A percentile compares a stretch with the other conserved stretches of the same genome.
phyloP scores from a whole-genome alignment of 805 yeast species.

The Torulaspora gathmanii region DNA sequence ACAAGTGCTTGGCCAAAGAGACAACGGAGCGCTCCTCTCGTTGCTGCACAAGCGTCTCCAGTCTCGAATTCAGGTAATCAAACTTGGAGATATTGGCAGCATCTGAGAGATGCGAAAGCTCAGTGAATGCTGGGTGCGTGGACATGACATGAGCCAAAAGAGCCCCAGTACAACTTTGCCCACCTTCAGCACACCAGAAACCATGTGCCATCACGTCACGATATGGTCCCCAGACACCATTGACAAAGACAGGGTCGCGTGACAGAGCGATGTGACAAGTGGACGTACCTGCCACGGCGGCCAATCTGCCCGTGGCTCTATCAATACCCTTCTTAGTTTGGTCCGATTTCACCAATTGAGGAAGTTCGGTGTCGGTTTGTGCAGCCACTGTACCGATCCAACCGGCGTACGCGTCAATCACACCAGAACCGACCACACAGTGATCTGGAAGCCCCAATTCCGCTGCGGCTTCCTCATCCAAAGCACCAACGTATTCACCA shows the following conservation, averaged over 20 bases:
- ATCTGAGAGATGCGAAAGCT: constrained; percentile 62
- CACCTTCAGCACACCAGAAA: constrained; percentile 96
- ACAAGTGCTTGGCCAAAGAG: constrained; percentile 74
- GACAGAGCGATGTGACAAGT: constrained; percentile 93
- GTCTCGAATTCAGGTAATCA: constrained; percentile 71
- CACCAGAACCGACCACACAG: constrained; percentile 90
- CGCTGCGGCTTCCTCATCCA: constrained; percentile 62
- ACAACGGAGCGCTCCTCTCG: constrained; percentile 66
- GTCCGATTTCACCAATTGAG: constrained; percentile 48
- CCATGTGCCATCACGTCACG: constrained; percentile 87
- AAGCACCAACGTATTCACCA: constrained; percentile 81
- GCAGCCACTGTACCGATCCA: constrained; percentile 99
- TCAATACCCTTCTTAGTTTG: constrained; percentile 45
- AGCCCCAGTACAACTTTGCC: constrained; percentile 98
- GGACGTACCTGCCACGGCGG: constrained; percentile 98
- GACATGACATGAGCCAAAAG: constrained; percentile 80
- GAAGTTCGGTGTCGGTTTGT: constrained; percentile 54
- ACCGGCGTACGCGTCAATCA: constrained; percentile 97
- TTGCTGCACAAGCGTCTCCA: constrained; percentile 60
- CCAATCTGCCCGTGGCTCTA: constrained; percentile 75
- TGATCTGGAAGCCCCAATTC: constrained; percentile 77
- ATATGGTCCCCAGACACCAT: constrained; percentile 99
- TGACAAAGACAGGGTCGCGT: constrained; percentile 77
- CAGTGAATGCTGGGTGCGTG: constrained; percentile 82
- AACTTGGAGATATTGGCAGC: constrained; percentile 68